These are phyloP conservation scores for Boletellus sp. DNA, from an alignment of 1,284 basidiomycete genomes.

Conservation along the genomic window DNA sequence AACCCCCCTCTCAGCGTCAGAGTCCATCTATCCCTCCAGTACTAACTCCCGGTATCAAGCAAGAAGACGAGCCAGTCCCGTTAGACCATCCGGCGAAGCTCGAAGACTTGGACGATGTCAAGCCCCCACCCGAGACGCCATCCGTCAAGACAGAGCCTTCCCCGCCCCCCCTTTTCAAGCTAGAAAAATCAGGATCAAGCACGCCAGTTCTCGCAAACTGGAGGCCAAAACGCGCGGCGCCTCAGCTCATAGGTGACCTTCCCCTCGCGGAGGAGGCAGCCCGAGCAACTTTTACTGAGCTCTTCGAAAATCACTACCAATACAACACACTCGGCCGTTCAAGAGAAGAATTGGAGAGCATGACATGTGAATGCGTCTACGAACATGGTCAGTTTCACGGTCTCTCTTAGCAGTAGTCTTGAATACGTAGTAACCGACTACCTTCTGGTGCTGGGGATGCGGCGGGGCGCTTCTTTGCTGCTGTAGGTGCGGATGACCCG, in stretches of 20 bases:
- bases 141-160: constrained; percentile 28
- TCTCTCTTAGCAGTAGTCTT: constrained; percentile 22
- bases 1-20: constrained; percentile 26
- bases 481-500: constrained; percentile 53
- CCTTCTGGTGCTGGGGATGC: constrained; percentile 16
- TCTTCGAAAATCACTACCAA: constrained; percentile 84
- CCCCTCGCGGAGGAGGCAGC: constrained; percentile 76
- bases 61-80: constrained; percentile 11
- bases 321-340: constrained; percentile 83
- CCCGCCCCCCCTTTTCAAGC: constrained; percentile 25
- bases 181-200: constrained; percentile 32
- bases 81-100: constrained; percentile 11
- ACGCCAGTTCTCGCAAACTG: constrained; percentile 27
- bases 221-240: constrained; percentile 34
- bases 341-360: constrained; percentile 85
- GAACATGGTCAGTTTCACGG: constrained; percentile 62
- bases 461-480: constrained; percentile 17
- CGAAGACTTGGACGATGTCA: constrained; percentile 28
- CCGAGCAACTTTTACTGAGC: constrained; percentile 69
- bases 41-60: constrained; percentile 15
- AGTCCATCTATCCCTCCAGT: constrained; percentile 21
- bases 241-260: constrained; percentile 76
- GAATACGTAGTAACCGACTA: constrained; percentile 26
- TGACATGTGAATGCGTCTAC: constrained; percentile 89
- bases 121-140: constrained; percentile 28